These are phyloP conservation scores for Onygenales sp. DNA, from an alignment of 2,329 filamentous ascomycete species.

Conservation along the genomic window DNA sequence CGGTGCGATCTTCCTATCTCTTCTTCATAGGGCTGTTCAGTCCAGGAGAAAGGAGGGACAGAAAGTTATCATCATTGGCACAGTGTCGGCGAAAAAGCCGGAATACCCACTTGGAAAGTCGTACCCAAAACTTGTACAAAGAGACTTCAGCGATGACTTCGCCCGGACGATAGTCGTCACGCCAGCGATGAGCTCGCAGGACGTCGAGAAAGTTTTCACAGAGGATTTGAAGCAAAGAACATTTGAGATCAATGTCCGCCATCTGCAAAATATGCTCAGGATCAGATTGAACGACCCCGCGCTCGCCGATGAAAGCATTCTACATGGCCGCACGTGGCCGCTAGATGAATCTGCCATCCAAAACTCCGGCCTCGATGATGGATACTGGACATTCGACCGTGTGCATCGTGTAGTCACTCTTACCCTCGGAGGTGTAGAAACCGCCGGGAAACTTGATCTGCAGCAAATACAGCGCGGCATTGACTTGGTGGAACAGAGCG, in stretches of 20 bases:
- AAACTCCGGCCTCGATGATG: conserved; percentile 37
- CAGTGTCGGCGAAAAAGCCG: conserved; percentile 51
- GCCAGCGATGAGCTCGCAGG: conserved; percentile 33
- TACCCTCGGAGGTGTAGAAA: conserved; percentile 40
- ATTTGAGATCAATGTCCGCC: conserved; percentile 52
- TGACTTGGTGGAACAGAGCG: conserved; percentile 32
- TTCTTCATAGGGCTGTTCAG: conserved; percentile 63
- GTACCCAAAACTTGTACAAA: conserved; percentile 39
- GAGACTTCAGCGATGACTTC: conserved; percentile 34
- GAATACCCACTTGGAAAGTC: conserved; percentile 37
- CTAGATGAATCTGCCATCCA: conserved; percentile 19
- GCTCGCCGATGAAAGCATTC: conserved; percentile 14
- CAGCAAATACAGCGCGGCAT: conserved; percentile 28
- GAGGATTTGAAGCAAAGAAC: conserved; percentile 41
- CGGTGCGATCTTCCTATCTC: conserved; percentile 58
- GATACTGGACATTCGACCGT: conserved; percentile 50
- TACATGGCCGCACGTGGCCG: conserved; percentile 22
- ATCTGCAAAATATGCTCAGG: conserved; percentile 54
- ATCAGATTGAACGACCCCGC: conserved; percentile 27
- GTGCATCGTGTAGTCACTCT: conserved; percentile 51
- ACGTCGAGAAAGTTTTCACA: conserved; percentile 33
- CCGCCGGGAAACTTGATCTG: conserved; percentile 31
- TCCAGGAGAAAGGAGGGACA: conserved; percentile 61
- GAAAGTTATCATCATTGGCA: conserved; percentile 70
- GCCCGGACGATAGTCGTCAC: conserved; percentile 48